Conservation (phyloP, 2,329 filamentous ascomycete species). For the Setomelanomma holmii region DNA sequence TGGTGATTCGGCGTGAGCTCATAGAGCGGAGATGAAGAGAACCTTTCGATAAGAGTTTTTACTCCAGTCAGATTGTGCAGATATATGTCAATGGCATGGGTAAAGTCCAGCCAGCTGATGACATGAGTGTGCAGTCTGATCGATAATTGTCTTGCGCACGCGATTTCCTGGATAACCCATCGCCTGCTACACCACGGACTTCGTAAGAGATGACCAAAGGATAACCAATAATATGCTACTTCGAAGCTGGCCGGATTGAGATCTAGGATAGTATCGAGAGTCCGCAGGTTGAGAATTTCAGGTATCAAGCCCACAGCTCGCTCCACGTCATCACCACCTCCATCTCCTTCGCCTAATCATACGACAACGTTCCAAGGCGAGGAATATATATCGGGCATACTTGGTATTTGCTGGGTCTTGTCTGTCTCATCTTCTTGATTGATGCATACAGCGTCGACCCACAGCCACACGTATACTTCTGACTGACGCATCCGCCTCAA, state of each 20-base stretch:
- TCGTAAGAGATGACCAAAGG: not conserved
- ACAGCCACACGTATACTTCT: not conserved
- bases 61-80: slow-evolving; percentile 42
- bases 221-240: not conserved
- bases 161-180: slow-evolving; percentile 55
- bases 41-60: not conserved
- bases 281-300: not conserved
- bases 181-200: slow-evolving; percentile 45
- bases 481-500: not conserved
- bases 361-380: slow-evolving; percentile 8
- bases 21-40: not conserved
- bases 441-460: slow-evolving; percentile 22
- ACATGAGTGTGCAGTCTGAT: slow-evolving; percentile 46
- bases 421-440: slow-evolving; percentile 22
- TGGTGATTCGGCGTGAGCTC: not conserved
- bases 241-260: not conserved
- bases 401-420: slow-evolving; percentile 13
- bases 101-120: slow-evolving; percentile 48
- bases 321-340: not conserved
- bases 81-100: slow-evolving; percentile 48
- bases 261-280: not conserved
- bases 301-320: not conserved
- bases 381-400: slow-evolving; percentile 22
- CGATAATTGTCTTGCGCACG: slow-evolving; percentile 38
- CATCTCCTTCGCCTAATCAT: slow-evolving; percentile 22